Conservation (phyloP, 768 basidiomycete genomes). For the Suillus decipiens region DNA sequence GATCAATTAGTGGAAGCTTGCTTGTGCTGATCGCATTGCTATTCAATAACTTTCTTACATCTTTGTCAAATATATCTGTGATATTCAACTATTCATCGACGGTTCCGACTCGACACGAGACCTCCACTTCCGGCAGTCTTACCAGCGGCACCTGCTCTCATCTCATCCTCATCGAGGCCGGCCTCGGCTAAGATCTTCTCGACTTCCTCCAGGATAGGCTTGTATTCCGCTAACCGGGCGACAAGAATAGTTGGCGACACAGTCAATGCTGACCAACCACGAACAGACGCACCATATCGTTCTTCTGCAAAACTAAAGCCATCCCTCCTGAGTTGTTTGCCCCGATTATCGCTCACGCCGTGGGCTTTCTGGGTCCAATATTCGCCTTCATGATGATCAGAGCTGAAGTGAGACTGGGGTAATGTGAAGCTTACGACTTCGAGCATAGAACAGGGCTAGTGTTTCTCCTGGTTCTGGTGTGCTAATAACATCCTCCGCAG, state of each 20-base stretch:
- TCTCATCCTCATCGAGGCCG: conserved; percentile 82
- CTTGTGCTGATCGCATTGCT: neutral
- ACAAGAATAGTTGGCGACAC: neutral
- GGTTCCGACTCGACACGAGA: conserved; percentile 45
- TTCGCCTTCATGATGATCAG: conserved; percentile 48
- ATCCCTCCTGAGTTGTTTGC: conserved; percentile 76
- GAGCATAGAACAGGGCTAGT: conserved; percentile 78
- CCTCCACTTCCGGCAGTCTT: conserved; percentile 24
- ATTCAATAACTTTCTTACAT: neutral
- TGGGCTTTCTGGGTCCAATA: conserved; percentile 81
- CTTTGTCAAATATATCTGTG: neutral
- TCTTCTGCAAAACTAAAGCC: conserved; percentile 78
- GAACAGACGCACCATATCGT: conserved; percentile 60
- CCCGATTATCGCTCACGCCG: conserved; percentile 57
- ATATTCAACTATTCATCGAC: conserved; percentile 29
- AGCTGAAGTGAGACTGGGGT: neutral
- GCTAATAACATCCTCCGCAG: conserved; percentile 70
- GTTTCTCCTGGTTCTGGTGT: conserved; percentile 88
- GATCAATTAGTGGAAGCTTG: neutral
- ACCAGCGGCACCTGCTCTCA: conserved; percentile 48
- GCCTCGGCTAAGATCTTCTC: conserved; percentile 83
- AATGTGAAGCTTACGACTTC: conserved; percentile 58
- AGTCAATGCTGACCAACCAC: neutral
- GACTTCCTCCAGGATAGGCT: conserved; percentile 79
- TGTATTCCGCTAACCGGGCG: conserved; percentile 62